A percentile compares a stretch with the other conserved stretches of the same genome.
phyloP scores from a whole-genome alignment of 2,329 filamentous ascomycete genomes.

The Beauveria asiatica region DNA sequence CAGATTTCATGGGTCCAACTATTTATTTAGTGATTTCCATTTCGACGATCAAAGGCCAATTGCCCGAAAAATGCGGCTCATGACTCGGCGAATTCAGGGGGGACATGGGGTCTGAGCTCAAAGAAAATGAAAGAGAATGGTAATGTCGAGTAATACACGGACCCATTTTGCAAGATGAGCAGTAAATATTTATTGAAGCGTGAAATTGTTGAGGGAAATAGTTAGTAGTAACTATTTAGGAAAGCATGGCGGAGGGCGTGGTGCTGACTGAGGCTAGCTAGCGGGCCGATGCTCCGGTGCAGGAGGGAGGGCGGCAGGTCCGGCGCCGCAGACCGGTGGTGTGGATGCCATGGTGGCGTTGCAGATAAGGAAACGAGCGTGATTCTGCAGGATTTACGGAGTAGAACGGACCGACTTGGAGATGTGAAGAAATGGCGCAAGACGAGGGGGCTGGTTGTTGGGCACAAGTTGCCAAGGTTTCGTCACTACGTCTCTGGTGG shows the following conservation, averaged over 20 bases:
- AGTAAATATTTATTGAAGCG: background rate
- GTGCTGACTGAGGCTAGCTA: conserved; percentile 5
- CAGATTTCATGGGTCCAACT: background rate
- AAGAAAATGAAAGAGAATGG: background rate
- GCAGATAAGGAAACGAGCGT: background rate
- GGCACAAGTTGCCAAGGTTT: background rate
- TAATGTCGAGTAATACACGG: background rate
- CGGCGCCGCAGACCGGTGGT: conserved; percentile 1
- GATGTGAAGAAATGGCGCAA: background rate
- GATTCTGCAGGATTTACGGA: background rate
- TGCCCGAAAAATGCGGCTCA: background rate
- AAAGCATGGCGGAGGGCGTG: background rate
- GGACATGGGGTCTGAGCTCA: background rate
- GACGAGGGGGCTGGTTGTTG: background rate
- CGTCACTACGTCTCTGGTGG: too few relatives aligned
- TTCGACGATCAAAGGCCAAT: background rate
- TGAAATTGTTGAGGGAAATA: conserved; percentile 7
- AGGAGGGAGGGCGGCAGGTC: background rate
- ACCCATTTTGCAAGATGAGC: background rate
- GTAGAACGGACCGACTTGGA: conserved; percentile 3
- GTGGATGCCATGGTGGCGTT: background rate
- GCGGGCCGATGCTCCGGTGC: conserved; percentile 9
- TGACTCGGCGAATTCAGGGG: background rate
- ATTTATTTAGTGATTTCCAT: too few relatives aligned
- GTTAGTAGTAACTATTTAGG: background rate